Conservation (phyloP, 257 asterid genomes). For the Voacanga thouarsii region DNA sequence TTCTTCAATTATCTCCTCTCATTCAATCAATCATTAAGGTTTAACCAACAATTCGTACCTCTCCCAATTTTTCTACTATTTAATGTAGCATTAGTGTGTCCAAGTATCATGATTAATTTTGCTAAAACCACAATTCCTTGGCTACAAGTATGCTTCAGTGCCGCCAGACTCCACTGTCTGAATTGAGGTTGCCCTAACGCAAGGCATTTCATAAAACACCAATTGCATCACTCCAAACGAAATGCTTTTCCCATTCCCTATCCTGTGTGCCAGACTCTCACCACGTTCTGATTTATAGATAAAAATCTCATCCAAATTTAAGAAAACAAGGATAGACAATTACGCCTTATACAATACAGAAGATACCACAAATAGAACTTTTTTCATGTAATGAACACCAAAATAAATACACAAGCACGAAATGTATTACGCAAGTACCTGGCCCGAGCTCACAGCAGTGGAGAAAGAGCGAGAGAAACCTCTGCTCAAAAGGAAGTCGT, state of each 20-base stretch:
- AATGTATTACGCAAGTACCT: slow-evolving; percentile 23
- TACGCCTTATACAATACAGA: neutral
- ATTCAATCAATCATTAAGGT: neutral
- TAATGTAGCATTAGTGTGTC: neutral
- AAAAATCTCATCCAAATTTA: neutral
- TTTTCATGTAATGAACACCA: neutral
- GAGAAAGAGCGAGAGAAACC: slow-evolving; percentile 46
- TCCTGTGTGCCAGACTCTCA: neutral
- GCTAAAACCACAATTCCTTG: neutral
- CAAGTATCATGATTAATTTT: neutral
- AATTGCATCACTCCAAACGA: neutral
- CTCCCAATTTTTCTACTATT: neutral
- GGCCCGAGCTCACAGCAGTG: slow-evolving; percentile 47
- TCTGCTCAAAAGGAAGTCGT: slow-evolving; percentile 11
- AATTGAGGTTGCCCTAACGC: neutral
- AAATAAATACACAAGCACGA: neutral
- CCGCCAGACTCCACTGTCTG: neutral
- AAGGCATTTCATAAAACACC: neutral
- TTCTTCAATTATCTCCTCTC: too few species aligned
- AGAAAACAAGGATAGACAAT: neutral
- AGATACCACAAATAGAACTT: neutral
- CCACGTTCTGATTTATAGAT: neutral
- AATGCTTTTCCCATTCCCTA: neutral
- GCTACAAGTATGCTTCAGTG: neutral
- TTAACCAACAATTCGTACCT: neutral